Conservation (phyloP, 768 basidiomycete genomes). For the Gymnopilus junonius region DNA sequence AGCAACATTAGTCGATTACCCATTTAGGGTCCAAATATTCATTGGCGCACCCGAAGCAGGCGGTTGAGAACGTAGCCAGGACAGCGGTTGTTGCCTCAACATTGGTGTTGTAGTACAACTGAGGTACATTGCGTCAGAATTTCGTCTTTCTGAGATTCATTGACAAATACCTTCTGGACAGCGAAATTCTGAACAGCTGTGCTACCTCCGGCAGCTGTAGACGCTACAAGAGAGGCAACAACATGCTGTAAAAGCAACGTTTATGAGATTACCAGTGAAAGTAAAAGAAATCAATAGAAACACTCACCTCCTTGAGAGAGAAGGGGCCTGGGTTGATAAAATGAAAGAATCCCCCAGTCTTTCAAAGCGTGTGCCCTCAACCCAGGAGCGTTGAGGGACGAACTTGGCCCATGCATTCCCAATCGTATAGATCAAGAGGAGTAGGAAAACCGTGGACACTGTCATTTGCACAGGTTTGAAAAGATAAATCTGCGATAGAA, state of each 20-base stretch:
- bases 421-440: conserved; percentile 56
- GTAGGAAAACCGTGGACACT: conserved; percentile 60
- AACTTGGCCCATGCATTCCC: conserved; percentile 55
- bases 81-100: conserved; percentile 59
- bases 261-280: not conserved
- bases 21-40: not conserved
- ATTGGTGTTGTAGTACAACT: conserved; percentile 65
- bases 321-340: conserved; percentile 66
- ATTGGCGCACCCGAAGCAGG: conserved; percentile 58
- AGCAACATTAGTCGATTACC: not conserved
- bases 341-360: conserved; percentile 39
- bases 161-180: conserved; percentile 51
- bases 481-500: conserved; percentile 50
- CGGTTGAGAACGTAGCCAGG: conserved; percentile 66
- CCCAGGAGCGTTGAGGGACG: conserved; percentile 44
- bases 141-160: not conserved
- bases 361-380: conserved; percentile 48
- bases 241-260: conserved; percentile 47
- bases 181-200: conserved; percentile 64
- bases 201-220: conserved; percentile 57
- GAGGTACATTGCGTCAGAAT: not conserved
- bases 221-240: conserved; percentile 57
- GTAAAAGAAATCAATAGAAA: not conserved
- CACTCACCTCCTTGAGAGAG: conserved; percentile 57
- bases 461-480: conserved; percentile 60